These are phyloP conservation scores for Penicillium vulpinum DNA, from an alignment of 2,329 filamentous ascomycete genomes.

Conservation along the genomic window DNA sequence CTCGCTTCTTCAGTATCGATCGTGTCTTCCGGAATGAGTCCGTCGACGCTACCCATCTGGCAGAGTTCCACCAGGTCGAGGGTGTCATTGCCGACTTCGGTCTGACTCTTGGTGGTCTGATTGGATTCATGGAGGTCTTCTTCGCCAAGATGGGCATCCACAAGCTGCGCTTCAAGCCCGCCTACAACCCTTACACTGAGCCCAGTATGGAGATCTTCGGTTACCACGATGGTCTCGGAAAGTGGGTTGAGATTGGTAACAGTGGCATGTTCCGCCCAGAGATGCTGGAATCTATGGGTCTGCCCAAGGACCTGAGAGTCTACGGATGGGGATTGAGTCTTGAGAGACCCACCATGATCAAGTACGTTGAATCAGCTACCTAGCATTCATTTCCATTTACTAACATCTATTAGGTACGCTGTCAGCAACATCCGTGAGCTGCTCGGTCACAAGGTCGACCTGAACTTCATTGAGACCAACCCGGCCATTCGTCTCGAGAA, in stretches of 20 bases:
- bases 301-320: constrained; percentile 87
- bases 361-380: constrained; percentile 56
- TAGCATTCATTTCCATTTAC: not conserved
- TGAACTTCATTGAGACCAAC: constrained; percentile 89
- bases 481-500: constrained; percentile 88
- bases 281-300: constrained; percentile 92
- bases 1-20: constrained; percentile 98
- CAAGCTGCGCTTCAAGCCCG: constrained; percentile 90
- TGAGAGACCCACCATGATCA: constrained; percentile 97
- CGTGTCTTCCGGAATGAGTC: constrained; percentile 97
- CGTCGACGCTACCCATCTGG: constrained; percentile 93
- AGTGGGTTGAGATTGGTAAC: constrained; percentile 97
- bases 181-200: constrained; percentile 94
- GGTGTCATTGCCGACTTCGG: constrained; percentile 97
- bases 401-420: constrained; percentile 53
- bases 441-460: constrained; percentile 91
- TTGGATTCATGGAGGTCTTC: constrained; percentile 94
- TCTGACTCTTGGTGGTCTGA: constrained; percentile 85
- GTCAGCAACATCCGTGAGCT: constrained; percentile 90
- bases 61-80: constrained; percentile 98
- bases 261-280: constrained; percentile 98
- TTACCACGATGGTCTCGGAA: constrained; percentile 83
- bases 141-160: constrained; percentile 93
- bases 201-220: constrained; percentile 98
- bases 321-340: constrained; percentile 92